Evolutionary conservation across 106 monocot genomes (phyloP).

Genomic region (Dendrobium nobile): DNA sequence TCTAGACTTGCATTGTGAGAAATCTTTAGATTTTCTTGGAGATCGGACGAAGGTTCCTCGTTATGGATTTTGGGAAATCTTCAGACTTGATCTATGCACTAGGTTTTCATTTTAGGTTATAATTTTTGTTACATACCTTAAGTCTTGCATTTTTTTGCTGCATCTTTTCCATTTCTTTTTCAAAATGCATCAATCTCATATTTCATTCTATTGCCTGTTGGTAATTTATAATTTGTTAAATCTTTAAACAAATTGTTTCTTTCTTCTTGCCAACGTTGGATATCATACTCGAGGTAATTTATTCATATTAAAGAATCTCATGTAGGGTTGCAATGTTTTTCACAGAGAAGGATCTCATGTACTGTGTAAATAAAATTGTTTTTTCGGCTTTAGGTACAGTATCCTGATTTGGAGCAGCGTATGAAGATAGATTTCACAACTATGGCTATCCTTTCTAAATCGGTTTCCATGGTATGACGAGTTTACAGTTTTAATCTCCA

Average conservation of each 20-base stretch:
- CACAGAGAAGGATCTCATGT: not conserved
- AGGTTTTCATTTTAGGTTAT: too few species aligned
- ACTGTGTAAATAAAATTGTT: not conserved
- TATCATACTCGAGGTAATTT: not conserved
- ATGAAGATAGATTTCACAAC: constrained; percentile 85
- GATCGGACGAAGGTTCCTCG: too few species aligned
- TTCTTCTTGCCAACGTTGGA: not conserved
- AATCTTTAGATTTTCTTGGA: too few species aligned
- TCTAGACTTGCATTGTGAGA: too few species aligned
- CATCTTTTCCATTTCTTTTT: not conserved
- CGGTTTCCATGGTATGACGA: constrained; percentile 64
- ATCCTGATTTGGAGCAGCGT: constrained; percentile 79
- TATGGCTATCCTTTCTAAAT: constrained; percentile 76
- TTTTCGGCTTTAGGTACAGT: constrained; percentile 66
- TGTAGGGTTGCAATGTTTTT: not conserved
- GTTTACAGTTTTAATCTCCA: not conserved
- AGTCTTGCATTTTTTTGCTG: not conserved
- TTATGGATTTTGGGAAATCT: too few species aligned
- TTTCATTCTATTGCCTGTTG: too few species aligned
- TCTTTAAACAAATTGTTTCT: not conserved
- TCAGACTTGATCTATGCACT: too few species aligned
- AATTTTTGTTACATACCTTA: not conserved
- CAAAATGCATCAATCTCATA: not conserved
- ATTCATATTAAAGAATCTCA: not conserved
- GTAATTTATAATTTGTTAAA: not conserved